These are phyloP conservation scores for Flaveria floridana DNA, from an alignment of 140 eudicot species.

Conservation along the genomic window DNA sequence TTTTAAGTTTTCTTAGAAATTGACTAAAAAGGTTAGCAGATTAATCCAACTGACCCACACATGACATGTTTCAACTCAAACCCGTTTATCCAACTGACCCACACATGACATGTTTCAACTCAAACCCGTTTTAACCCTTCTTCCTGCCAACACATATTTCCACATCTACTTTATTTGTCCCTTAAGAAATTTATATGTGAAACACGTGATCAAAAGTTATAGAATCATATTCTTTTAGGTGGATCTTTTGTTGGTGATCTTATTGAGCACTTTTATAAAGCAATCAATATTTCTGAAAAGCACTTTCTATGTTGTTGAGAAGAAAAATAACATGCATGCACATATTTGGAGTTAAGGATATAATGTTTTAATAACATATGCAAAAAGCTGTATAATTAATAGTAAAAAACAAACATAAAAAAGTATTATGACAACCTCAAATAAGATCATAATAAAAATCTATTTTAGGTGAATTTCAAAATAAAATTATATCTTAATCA, in stretches of 20 bases:
- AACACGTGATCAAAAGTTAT: no score
- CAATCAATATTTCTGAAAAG: neutral
- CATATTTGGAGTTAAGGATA: neutral
- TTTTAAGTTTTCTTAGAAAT: neutral
- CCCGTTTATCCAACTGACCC: no score
- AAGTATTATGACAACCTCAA: neutral
- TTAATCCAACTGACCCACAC: neutral
- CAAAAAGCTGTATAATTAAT: neutral
- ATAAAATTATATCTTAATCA: neutral
- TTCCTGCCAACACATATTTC: no score
- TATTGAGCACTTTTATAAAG: neutral
- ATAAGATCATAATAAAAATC: neutral
- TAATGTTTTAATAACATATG: no score
- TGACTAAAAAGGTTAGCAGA: neutral
- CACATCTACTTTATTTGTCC: no score
- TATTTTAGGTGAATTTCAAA: neutral
- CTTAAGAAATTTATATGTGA: no score
- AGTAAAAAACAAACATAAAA: neutral
- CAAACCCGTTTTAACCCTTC: no score
- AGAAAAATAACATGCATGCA: neutral
- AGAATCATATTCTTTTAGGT: neutral
- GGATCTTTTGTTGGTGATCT: neutral
- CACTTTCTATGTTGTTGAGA: neutral
- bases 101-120: no score
- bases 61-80: neutral